Base-by-base conservation (phyloP, 805 yeast genomes). In the Kluyveromyces aestuarii region DNA sequence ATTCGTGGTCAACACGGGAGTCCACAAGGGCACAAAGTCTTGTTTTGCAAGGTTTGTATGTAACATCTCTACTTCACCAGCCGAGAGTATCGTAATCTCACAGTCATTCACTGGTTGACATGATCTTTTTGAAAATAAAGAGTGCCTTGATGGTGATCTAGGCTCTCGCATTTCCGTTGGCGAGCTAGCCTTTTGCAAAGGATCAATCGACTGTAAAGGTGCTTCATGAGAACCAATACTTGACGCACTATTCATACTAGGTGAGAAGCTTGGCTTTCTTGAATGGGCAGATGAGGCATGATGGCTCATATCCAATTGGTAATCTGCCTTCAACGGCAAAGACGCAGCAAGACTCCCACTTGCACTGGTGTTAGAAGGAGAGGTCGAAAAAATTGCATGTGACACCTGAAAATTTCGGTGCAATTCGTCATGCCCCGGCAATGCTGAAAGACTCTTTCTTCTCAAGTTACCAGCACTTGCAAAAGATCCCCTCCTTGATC, bases 1-100 rank as follows among this genome's bases (percentile, higher is more conserved):
- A 46, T 72, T 74, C 11, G 72, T 69, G 3, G 54, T 75, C n/a
- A 76, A 66, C 44, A 76, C 73, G 0, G 88, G 84, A 0, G 81
- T 62, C 90, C 91, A 84, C 14, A 76, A 62, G 0, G 79, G 77
- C 2, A 65, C 63, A 11, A 59, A 57, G 2, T 66, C 56, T 2
- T 62, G 57, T 19, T 67, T 67, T 8, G 45, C 35, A 16, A 66
- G 51, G 37, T 71, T 64, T 47, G 59, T 63, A 47, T 68, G 61
- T 33, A 68, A 61, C 53, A 67, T 62, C 49, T 70, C 72, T 2
- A 66, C 68, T 47, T 69, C 73, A 47, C 65, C 68, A 2, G 69
- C 50, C 5, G 67, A 54, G n/a, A 69, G 60, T 17, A 69, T 52
- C 17, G 58, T 64, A 37, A 63, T 51, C 17, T 55, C 52, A 8